Evolutionary conservation across 2,329 filamentous ascomycete genomes (phyloP).

Genomic region (Ophiosphaerella narmari): DNA sequence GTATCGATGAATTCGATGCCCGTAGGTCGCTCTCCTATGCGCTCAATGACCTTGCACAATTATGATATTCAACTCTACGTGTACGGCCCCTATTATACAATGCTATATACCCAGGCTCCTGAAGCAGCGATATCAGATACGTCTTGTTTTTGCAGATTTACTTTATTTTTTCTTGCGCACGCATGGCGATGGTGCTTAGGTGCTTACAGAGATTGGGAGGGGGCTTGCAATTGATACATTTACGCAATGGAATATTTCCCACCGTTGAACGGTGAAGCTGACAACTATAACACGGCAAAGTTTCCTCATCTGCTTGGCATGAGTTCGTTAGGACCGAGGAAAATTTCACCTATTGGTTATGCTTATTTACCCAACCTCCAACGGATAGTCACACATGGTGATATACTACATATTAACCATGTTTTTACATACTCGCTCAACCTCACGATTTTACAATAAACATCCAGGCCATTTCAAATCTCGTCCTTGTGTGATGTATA

Average conservation of each 20-base stretch:
- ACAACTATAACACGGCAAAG: slow-evolving; percentile 7
- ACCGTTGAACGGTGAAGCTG: slow-evolving; percentile 2
- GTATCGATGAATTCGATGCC: slow-evolving; percentile 49
- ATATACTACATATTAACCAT: too few species aligned
- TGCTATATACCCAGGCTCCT: slow-evolving; percentile 1
- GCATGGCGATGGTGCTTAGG: not conserved
- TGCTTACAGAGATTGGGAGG: not conserved
- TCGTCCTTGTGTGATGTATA: too few species aligned
- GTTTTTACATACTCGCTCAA: not conserved
- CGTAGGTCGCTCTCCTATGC: slow-evolving; percentile 48
- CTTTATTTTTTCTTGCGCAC: not conserved
- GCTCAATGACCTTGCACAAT: slow-evolving; percentile 43
- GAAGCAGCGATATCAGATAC: not conserved
- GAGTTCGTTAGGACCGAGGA: too few species aligned
- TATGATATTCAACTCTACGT: slow-evolving; percentile 15
- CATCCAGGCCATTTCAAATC: too few species aligned
- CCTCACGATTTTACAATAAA: not conserved
- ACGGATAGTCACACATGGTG: too few species aligned
- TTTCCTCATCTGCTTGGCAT: slow-evolving; percentile 1
- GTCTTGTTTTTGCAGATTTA: not conserved
- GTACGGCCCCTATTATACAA: not conserved
- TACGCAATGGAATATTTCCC: not conserved
- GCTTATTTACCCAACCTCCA: too few species aligned
- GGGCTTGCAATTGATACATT: not conserved
- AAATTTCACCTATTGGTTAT: too few species aligned